Evolutionary conservation across 2,329 filamentous ascomycete species (phyloP), one percentile per base, ranked within the genome.

Genomic region (Blastomyces silverae): DNA sequence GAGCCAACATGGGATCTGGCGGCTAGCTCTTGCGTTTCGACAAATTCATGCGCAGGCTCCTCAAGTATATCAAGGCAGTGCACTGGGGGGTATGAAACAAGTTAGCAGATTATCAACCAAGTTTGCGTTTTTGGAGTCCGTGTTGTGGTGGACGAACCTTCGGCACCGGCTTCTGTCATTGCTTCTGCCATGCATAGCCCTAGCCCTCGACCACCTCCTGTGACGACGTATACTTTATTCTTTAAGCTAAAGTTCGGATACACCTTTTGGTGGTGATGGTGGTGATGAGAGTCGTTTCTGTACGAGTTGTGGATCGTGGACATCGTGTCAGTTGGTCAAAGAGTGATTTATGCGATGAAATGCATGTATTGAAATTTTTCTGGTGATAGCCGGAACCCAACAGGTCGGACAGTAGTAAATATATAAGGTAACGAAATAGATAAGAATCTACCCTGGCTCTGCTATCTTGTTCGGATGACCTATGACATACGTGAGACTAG

Each of bases 201-300:
- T 7, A 81, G 69, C n/a, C 79, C 79, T 57, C 78, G 72, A 3
- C 73, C 79, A 42, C 78, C 79, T 17, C 79, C 79, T 0, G 79
- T 80, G 60, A 80, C 73, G 39, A 76, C 73, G 64, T 75, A 78
- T 57, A 79, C 76, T 50, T 75, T 76, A 52, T 72, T 75, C 56
- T 76, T 71, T 11, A 80, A 71, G 63, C 79, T 76, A 66, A 80
- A 80, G 63, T 81, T 78, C 71, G 68, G 85, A 82, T 55, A 84
- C 57, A 65, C 67, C 63, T 61, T 67, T 42, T 67, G 66, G 50
- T 65, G 67, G 20, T 63, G 53, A 28, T 61, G 39, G 13, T 60
- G 10, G 28, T 37, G 2, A 11, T 50, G 50, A 11, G 1, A 25
- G 50, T 34, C n/a, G 58, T 50, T 15, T 17, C 28, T 37, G 2